These are phyloP conservation scores for Oryza australiensis DNA, from an alignment of 176 grass and related monocot genomes.

Conservation along the genomic window DNA sequence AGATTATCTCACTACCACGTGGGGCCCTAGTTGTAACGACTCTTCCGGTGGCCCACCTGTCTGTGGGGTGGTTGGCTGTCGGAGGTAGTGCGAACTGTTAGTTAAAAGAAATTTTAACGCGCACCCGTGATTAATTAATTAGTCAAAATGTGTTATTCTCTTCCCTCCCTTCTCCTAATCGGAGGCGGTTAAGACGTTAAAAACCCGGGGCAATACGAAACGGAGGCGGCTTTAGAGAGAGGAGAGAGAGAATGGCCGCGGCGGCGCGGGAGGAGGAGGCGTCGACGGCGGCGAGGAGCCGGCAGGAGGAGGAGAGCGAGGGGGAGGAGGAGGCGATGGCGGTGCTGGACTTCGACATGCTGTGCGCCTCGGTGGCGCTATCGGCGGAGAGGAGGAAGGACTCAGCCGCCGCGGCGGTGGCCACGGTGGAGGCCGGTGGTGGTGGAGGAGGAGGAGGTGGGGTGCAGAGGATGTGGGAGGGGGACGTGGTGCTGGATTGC, in stretches of 20 bases:
- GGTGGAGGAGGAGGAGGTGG: slow-evolving; percentile 30
- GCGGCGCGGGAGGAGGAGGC: slow-evolving; percentile 8
- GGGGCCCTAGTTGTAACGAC: background rate
- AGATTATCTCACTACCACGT: background rate
- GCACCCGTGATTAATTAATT: slow-evolving; percentile 14
- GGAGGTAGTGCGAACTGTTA: background rate
- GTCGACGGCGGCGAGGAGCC: slow-evolving; percentile 23
- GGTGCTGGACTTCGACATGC: slow-evolving; percentile 96
- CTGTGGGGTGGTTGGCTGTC: background rate
- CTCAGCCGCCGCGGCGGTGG: background rate
- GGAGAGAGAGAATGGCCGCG: background rate
- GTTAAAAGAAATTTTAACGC: background rate
- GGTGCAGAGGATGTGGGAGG: slow-evolving; percentile 99
- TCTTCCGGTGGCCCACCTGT: background rate
- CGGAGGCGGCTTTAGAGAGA: background rate
- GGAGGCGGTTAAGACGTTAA: slow-evolving; percentile 46
- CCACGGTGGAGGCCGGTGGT: background rate
- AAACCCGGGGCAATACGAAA: slow-evolving; percentile 31
- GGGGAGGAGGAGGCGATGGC: slow-evolving; percentile 37
- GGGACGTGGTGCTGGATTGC: slow-evolving; percentile 82
- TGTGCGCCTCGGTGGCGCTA: slow-evolving; percentile 85
- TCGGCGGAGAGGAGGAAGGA: slow-evolving; percentile 53
- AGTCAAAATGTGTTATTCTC: background rate
- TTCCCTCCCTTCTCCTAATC: slow-evolving; percentile 17
- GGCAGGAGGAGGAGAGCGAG: slow-evolving; percentile 24